phyloP scores from a whole-genome alignment of 2,329 filamentous ascomycete species.

The Cordyceps fumosorosea region DNA sequence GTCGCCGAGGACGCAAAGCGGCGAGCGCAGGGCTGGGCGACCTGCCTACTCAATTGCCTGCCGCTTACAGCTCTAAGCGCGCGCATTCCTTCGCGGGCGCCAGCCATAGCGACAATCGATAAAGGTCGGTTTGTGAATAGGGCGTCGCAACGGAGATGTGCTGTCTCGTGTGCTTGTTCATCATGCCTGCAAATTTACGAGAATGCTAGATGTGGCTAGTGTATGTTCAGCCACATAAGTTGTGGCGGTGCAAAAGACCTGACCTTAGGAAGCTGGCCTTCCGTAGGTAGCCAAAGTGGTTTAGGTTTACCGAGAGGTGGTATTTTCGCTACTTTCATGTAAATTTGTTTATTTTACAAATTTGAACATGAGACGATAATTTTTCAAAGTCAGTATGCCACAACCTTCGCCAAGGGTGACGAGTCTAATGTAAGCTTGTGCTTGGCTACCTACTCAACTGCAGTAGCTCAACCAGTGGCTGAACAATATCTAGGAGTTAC shows the following conservation, averaged over 20 bases:
- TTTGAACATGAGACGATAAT: no score
- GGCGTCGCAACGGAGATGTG: background rate
- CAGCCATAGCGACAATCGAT: conserved; percentile 30
- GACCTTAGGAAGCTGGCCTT: background rate
- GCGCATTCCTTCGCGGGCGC: conserved; percentile 34
- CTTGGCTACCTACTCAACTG: no score
- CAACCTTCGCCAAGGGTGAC: no score
- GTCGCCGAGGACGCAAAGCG: conserved; percentile 39
- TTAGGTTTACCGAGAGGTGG: no score
- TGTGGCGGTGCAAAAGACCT: conserved; percentile 6
- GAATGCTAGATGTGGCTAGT: conserved; percentile 10
- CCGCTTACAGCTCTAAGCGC: conserved; percentile 26
- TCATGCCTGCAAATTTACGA: conserved; percentile 7
- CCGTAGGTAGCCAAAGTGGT: no score
- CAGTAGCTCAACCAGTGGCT: no score
- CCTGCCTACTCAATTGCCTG: conserved; percentile 22
- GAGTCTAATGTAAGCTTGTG: no score
- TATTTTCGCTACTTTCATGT: no score
- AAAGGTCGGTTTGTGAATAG: conserved; percentile 1
- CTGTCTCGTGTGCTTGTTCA: background rate
- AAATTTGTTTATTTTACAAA: no score
- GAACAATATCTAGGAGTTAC: no score
- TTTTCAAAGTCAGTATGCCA: no score
- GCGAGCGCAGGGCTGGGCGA: conserved; percentile 22
- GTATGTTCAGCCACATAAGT: conserved; percentile 1